Base-by-base conservation (phyloP, 2,329 filamentous ascomycete genomes). In the Sporothrix protearum region DNA sequence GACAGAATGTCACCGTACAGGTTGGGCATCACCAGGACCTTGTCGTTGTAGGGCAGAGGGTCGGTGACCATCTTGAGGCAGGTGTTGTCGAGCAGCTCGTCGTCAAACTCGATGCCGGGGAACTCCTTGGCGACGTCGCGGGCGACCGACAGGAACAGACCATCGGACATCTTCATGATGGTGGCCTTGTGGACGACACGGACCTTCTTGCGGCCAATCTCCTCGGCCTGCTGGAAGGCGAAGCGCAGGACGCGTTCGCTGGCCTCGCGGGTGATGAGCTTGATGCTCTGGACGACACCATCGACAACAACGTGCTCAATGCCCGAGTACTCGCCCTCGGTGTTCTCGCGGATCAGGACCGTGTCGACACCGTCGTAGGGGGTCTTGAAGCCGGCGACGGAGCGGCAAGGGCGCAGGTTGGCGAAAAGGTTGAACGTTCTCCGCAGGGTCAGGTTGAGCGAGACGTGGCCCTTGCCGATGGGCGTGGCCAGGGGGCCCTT, bases 81-180 rank as follows among this genome's bases (percentile, higher is more conserved):
- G 78, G 95, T 96, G 88, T 99, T 99, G 88, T 99, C 96, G 78
- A 99, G 91, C 76, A 99, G 89, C 88, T 99, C 96, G 78, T 93
- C 93, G 80, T 98, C 95, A 81, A 99, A 98, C 85, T 97, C 92
- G 79, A 99, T 93, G 78, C 90, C 87, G 75, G 96, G 96, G 89
- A 92, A 99, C 81, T 98, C 94, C 89, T 97, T 97, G 82, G 93
- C 87, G 76, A 99, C 89, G 74, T 96, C 88, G 77, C 90, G 86
- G 77, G 91, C 96, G 74, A 92, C 93, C 83, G 88, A 92, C 77
- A 99, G 88, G 90, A 99, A 99, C 74, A 99, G 92, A 85, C 96
- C 96, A 82, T 99, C 96, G 81, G 92, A 95, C 93, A 97, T 97
- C 90, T 99, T 99, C 96, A 99, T 99, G 86, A 99, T 99, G 80